phyloP scores from a whole-genome alignment of 352 stramenopile species.

The Plasmopara halstedii region DNA sequence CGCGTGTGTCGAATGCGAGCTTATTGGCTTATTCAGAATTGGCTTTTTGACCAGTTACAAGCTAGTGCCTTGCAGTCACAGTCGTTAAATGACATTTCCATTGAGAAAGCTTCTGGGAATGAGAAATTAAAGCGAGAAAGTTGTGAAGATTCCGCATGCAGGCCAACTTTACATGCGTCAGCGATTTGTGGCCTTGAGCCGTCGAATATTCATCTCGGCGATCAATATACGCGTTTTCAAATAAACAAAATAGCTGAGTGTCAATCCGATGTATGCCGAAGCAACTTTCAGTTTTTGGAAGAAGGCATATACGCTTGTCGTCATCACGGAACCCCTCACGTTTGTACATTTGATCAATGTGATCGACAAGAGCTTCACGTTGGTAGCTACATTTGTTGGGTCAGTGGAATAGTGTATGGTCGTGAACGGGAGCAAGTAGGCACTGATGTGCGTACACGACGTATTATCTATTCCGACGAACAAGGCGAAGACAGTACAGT shows the following conservation, averaged over 20 bases:
- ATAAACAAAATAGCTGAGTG: constrained; percentile 39
- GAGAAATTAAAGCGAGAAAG: constrained; percentile 16
- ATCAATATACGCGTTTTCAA: constrained; percentile 45
- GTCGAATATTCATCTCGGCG: constrained; percentile 55
- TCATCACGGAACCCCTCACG: constrained; percentile 54
- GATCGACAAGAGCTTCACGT: constrained; percentile 42
- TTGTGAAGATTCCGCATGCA: background rate
- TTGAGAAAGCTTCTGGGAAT: constrained; percentile 1
- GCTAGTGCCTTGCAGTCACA: constrained; percentile 5
- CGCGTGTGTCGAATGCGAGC: constrained; percentile 65
- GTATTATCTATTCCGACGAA: constrained; percentile 45
- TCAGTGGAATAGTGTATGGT: constrained; percentile 56
- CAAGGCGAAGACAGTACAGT: constrained; percentile 44
- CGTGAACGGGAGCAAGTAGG: constrained; percentile 48
- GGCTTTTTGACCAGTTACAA: constrained; percentile 67
- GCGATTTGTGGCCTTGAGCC: constrained; percentile 25
- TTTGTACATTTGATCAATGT: constrained; percentile 74
- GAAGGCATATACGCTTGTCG: constrained; percentile 66
- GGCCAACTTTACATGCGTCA: background rate
- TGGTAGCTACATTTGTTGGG: constrained; percentile 63
- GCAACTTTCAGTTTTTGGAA: constrained; percentile 60
- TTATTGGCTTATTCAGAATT: constrained; percentile 75
- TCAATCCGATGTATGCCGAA: constrained; percentile 23
- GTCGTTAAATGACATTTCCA: background rate
- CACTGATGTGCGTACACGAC: constrained; percentile 51